phyloP scores from a whole-genome alignment of 2,329 filamentous ascomycete genomes.

The Tolypocladium pustulatum region DNA sequence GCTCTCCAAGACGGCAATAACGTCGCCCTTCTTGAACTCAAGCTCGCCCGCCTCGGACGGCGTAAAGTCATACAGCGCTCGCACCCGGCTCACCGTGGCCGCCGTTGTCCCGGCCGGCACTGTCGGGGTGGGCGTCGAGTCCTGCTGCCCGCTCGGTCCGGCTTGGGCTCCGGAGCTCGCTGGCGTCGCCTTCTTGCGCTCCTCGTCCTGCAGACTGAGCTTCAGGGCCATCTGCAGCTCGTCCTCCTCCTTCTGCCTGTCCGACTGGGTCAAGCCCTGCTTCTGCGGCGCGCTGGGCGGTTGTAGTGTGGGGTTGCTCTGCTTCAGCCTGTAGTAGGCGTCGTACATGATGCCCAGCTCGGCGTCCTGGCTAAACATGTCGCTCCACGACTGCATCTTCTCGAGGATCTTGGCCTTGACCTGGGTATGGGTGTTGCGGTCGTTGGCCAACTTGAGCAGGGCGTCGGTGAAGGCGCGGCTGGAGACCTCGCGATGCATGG shows the following conservation, averaged over 20 bases:
- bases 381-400: constrained; percentile 91
- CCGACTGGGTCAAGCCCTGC: constrained; percentile 77
- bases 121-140: constrained; percentile 35
- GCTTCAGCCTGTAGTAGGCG: constrained; percentile 80
- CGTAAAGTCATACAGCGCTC: constrained; percentile 88
- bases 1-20: constrained; percentile 93
- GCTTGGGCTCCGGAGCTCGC: constrained; percentile 19
- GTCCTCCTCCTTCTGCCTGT: constrained; percentile 92
- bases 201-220: constrained; percentile 84
- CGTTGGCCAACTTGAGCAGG: constrained; percentile 78
- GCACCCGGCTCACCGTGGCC: constrained; percentile 87
- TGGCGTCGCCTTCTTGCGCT: constrained; percentile 41
- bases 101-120: constrained; percentile 80
- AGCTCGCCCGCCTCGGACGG: constrained; percentile 91
- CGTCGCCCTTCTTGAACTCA: constrained; percentile 91
- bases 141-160: constrained; percentile 28
- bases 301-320: constrained; percentile 76
- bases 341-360: constrained; percentile 97
- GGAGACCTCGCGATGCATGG: constrained; percentile 80
- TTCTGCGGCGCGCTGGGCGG: constrained; percentile 90
- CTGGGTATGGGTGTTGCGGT: constrained; percentile 90
- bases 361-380: constrained; percentile 83
- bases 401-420: constrained; percentile 97
- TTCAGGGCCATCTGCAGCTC: constrained; percentile 94
- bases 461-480: constrained; percentile 92